phyloP scores from a whole-genome alignment of 768 basidiomycete genomes.

The Leccinum ochraceum region DNA sequence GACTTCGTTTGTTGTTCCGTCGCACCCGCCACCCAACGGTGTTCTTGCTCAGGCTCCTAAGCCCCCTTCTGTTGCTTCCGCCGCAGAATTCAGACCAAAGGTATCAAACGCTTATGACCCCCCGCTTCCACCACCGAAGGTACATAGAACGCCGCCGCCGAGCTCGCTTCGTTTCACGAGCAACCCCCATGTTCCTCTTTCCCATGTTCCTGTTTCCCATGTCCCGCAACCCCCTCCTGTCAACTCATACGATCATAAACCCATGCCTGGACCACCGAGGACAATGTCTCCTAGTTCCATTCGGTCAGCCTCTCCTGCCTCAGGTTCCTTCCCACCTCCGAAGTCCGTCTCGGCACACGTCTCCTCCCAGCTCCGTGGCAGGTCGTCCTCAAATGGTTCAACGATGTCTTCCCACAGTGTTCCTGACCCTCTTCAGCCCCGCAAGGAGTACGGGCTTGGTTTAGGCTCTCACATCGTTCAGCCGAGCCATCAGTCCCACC shows the following conservation, averaged over 20 bases:
- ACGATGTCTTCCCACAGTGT: constrained; percentile 35
- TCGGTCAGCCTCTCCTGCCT: constrained; percentile 25
- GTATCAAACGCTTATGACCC: constrained; percentile 76
- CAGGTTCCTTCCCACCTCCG: constrained; percentile 41
- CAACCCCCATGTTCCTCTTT: constrained; percentile 14
- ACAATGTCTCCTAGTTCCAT: constrained; percentile 32
- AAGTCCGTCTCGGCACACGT: constrained; percentile 19
- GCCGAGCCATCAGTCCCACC: constrained; percentile 18
- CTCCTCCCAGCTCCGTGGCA: constrained; percentile 32
- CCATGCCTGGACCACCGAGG: constrained; percentile 26
- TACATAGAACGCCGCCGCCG: constrained; percentile 29
- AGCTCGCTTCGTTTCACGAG: constrained; percentile 25
- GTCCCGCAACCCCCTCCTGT: constrained; percentile 11
- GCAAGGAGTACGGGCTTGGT: constrained; percentile 31
- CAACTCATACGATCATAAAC: constrained; percentile 23
- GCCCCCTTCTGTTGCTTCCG: constrained; percentile 37
- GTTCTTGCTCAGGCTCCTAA: constrained; percentile 32
- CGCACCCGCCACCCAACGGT: constrained; percentile 22
- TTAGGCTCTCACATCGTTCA: constrained; percentile 21
- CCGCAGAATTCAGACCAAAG: constrained; percentile 61
- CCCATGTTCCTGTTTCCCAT: constrained; percentile 14
- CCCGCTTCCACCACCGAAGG: constrained; percentile 57
- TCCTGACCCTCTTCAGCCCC: constrained; percentile 20
- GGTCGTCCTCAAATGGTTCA: constrained; percentile 50
- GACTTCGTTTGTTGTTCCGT: constrained; percentile 13